Evolutionary conservation across 768 basidiomycete species (phyloP), one percentile per base, ranked within the genome.

Genomic region (Mycena sanguinolenta): DNA sequence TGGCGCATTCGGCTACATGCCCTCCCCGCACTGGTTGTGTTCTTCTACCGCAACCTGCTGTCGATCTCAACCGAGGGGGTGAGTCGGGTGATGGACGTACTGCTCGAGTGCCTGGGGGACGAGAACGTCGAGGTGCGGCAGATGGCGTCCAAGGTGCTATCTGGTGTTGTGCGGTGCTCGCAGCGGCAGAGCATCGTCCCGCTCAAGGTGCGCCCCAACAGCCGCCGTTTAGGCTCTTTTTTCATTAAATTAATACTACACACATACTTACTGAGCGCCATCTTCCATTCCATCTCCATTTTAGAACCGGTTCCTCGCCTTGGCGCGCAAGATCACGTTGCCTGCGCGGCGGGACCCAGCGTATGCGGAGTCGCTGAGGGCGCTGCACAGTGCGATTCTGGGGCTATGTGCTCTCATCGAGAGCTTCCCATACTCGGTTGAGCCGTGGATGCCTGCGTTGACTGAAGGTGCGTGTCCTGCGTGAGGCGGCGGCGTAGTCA

Each of bases 341-440:
- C 95, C 95, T 25, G 80, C 85, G 63, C 86, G 95, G 73, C 85
- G 88, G 52, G 90, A 94, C 71, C 86, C 92, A 44, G 77, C 82
- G 19, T 97, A 97, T 76, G 87, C 91, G n/a, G 89, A 91, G 63
- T 86, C 89, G 16, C 78, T 96, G 73, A 88, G 91, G 54, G 86
- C 87, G 57, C 84, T 97, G 65, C 96, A 98, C 78, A 94, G 94
- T 34, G 96, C 94, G 8, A 92, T 98, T 62, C 87, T 98, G 58
- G 97, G 97, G 34, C 85, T 96, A 60, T 95, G 94, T 75, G 94
- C 97, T 13, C 85, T 98, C 53, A 89, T 98, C 59, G 94, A 95
- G 78, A 97, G 96, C 66, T 94, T 93, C 81, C 97, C 97, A 16
- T 98, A 97, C 83, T 95, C 96, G 14, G 93, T 98, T 3, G 97